phyloP scores from a whole-genome alignment of 176 grass and related monocot genomes.

The Ananas comosus region DNA sequence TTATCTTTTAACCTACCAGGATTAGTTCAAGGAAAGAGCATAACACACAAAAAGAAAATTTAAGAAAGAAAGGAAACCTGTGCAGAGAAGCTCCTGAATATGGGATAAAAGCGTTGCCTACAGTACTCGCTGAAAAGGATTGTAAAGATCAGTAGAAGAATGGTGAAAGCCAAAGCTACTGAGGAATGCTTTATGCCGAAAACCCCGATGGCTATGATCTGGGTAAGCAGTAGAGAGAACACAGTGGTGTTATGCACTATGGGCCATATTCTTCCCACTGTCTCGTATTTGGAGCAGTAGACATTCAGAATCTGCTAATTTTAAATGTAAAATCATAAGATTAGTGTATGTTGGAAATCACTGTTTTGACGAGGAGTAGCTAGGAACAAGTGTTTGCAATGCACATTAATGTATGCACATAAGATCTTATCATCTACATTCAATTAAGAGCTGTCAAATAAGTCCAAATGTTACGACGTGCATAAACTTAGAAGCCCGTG shows the following conservation, averaged over 20 bases:
- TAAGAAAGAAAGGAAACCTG: conserved; percentile 36
- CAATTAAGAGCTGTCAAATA: no score
- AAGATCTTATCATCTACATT: no score
- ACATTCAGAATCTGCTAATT: conserved; percentile 69
- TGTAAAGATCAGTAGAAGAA: conserved; percentile 56
- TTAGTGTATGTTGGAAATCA: no score
- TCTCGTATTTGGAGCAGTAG: conserved; percentile 74
- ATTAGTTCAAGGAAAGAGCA: not conserved
- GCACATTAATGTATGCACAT: no score
- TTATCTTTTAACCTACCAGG: not conserved
- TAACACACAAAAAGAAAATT: not conserved
- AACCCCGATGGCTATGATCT: conserved; percentile 65
- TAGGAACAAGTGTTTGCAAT: no score
- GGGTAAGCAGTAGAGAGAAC: conserved; percentile 66
- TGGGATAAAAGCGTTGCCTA: conserved; percentile 49
- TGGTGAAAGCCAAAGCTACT: conserved; percentile 40
- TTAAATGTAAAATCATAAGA: not conserved
- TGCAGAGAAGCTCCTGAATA: conserved; percentile 60
- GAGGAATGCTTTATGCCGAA: conserved; percentile 60
- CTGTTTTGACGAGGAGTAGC: no score
- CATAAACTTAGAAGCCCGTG: no score
- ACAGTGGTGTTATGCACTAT: conserved; percentile 82
- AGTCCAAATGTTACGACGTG: no score
- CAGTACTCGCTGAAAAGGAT: conserved; percentile 86
- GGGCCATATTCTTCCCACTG: conserved; percentile 76